A percentile compares a stretch with the other conserved stretches of the same genome.
These are phyloP conservation scores for Suhomyces chickasaworum DNA, from an alignment of 1,139 yeast species.

Conservation along the genomic window DNA sequence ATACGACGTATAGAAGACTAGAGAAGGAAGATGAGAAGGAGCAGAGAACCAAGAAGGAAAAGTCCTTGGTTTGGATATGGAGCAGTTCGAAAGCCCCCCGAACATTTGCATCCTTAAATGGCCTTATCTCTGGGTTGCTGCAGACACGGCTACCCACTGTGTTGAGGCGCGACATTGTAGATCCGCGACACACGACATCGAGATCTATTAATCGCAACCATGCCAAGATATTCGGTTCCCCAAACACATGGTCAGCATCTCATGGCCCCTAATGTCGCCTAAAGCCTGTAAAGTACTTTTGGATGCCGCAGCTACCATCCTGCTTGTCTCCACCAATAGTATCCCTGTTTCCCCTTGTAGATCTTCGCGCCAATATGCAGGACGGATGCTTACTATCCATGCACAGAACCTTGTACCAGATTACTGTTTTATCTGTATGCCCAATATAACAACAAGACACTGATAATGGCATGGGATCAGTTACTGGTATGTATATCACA, in stretches of 20 bases:
- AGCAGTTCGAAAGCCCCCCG: too few species aligned
- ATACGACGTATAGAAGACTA: neutral
- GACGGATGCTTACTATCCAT: neutral
- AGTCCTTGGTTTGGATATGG: too few species aligned
- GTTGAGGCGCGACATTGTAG: neutral
- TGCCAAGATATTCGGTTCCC: neutral
- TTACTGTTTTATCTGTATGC: slow-evolving; percentile 1
- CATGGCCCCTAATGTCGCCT: neutral
- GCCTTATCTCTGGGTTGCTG: neutral
- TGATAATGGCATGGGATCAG: slow-evolving; percentile 41
- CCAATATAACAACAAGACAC: neutral
- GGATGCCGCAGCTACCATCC: neutral
- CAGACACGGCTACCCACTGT: neutral
- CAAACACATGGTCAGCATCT: neutral
- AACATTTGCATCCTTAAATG: too few species aligned
- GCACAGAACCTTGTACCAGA: neutral
- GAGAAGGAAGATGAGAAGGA: too few species aligned
- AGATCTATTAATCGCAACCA: neutral
- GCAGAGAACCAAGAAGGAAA: too few species aligned
- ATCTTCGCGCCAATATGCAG: slow-evolving; percentile 1
- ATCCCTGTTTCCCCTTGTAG: neutral
- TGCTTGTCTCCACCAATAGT: neutral
- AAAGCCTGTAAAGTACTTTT: neutral
- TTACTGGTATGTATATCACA: slow-evolving; percentile 36
- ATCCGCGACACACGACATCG: neutral